A percentile compares a stretch with the other conserved stretches of the same genome.
Evolutionary conservation across 805 yeast species (phyloP).

Genomic region (Blastobotrys parvus): DNA sequence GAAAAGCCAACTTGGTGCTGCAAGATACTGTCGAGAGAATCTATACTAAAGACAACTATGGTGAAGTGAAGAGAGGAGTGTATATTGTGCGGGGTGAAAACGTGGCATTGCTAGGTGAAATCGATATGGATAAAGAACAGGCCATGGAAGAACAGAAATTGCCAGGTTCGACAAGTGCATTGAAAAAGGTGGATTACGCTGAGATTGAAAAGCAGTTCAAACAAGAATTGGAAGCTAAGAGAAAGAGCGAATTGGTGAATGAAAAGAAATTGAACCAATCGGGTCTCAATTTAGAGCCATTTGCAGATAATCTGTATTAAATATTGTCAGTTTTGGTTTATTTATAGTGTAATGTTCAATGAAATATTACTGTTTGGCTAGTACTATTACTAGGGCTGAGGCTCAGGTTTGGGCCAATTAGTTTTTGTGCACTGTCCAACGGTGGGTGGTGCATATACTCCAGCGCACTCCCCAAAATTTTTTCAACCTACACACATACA

Average conservation of each 20-base stretch:
- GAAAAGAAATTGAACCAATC: conserved; percentile 7
- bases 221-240: conserved; percentile 11
- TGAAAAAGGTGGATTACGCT: conserved; percentile 51
- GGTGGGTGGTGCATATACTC: no score
- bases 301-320: conserved; percentile 15
- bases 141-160: conserved; percentile 22
- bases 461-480: no score
- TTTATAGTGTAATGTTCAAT: no score
- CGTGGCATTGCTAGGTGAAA: conserved; percentile 87
- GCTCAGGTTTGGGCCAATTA: no score
- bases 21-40: conserved; percentile 88
- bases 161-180: conserved; percentile 35
- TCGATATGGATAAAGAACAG: conserved; percentile 82
- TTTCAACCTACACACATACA: no score
- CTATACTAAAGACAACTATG: conserved; percentile 47
- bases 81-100: conserved; percentile 93
- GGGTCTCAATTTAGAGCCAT: conserved; percentile 13
- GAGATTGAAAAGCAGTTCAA: conserved; percentile 45
- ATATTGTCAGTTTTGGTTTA: no score
- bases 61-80: conserved; percentile 71
- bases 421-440: no score
- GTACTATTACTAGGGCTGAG: no score
- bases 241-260: conserved; percentile 11
- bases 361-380: no score
- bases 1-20: conserved; percentile 67